phyloP scores from a whole-genome alignment of 1,139 yeast species.

The Protomyces inundatus region DNA sequence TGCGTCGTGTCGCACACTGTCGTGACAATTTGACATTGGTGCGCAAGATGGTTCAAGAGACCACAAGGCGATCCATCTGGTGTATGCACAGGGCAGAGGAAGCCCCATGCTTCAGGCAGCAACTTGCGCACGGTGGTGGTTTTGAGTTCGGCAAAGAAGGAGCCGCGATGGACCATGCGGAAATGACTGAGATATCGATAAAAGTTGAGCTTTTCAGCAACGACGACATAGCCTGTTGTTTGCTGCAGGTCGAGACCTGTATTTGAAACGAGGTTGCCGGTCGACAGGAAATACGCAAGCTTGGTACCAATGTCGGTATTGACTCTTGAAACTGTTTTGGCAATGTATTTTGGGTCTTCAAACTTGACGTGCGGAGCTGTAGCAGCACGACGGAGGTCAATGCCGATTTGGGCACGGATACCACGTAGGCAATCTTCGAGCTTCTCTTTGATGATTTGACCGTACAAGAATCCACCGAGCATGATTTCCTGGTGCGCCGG shows the following conservation, averaged over 20 bases:
- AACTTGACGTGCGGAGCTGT: constrained; percentile 72
- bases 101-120: constrained; percentile 96
- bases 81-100: constrained; percentile 97
- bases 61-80: constrained; percentile 99
- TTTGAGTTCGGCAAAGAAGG: constrained; percentile 95
- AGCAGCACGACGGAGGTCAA: constrained; percentile 61
- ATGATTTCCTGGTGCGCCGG: constrained; percentile 97
- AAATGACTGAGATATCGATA: constrained; percentile 95
- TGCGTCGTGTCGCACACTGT: constrained; percentile 58
- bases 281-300: constrained; percentile 85
- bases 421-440: constrained; percentile 83
- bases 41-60: constrained; percentile 89
- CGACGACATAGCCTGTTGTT: constrained; percentile 96
- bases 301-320: constrained; percentile 94
- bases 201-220: constrained; percentile 96
- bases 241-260: constrained; percentile 97
- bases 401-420: constrained; percentile 66
- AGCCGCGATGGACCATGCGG: constrained; percentile 99
- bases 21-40: constrained; percentile 85
- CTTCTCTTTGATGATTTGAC: constrained; percentile 94
- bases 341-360: constrained; percentile 73
- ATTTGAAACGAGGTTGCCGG: constrained; percentile 95
- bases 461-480: constrained; percentile 92
- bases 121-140: constrained; percentile 95
- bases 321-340: constrained; percentile 69